Evolutionary conservation across 2,329 filamentous ascomycete species (phyloP).

Genomic region (Colletotrichum sansevieriae): DNA sequence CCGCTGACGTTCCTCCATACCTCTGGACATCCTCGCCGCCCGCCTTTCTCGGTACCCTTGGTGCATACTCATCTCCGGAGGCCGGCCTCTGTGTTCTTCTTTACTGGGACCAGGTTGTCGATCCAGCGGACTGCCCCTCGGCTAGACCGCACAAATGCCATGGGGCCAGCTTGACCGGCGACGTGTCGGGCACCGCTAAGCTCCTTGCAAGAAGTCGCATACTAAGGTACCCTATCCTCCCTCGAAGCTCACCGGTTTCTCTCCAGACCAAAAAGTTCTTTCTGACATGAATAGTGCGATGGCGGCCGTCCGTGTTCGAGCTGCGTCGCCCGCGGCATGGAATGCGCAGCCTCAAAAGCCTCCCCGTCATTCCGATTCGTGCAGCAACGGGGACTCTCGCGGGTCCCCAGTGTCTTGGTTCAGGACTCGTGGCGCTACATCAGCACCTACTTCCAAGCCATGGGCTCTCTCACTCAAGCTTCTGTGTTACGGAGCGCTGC

Average conservation of each 20-base stretch:
- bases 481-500: not conserved
- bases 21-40: no score
- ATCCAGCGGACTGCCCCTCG: not conserved
- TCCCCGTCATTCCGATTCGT: constrained; percentile 17
- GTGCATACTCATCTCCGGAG: not conserved
- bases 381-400: not conserved
- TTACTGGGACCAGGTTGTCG: not conserved
- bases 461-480: constrained; percentile 8
- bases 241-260: no score
- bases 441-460: constrained; percentile 15
- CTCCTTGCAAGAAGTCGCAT: constrained; percentile 18
- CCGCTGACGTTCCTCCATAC: no score
- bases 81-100: constrained; percentile 5
- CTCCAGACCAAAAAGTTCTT: not conserved
- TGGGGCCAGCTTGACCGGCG: constrained; percentile 32
- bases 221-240: not conserved
- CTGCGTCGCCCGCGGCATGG: constrained; percentile 2
- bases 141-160: constrained; percentile 20
- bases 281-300: not conserved
- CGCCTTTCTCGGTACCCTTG: not conserved
- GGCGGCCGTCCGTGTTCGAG: constrained; percentile 26
- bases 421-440: constrained; percentile 27
- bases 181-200: constrained; percentile 18
- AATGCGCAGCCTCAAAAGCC: not conserved
- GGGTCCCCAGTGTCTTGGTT: not conserved